A percentile compares a stretch with the other conserved stretches of the same genome.
Evolutionary conservation across 129 eudicot genomes (phyloP).

Genomic region (Tagetes patula): DNA sequence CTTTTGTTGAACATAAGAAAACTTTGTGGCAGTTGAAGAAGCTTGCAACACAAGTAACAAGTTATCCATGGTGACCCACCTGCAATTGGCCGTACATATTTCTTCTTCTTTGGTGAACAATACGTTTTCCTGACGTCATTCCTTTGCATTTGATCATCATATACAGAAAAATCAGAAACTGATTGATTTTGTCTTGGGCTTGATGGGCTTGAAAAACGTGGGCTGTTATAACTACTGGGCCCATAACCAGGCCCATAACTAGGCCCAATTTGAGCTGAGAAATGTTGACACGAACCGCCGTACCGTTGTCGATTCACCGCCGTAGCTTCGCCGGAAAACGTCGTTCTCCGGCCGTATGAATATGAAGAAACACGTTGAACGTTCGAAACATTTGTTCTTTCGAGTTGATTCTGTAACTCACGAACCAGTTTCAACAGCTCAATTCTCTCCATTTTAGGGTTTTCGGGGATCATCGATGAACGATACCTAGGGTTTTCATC

Average conservation of each 20-base stretch:
- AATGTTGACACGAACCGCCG: conserved; percentile 48
- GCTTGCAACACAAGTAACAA: conserved; percentile 58
- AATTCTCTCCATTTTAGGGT: conserved; percentile 44
- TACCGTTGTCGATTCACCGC: conserved; percentile 39
- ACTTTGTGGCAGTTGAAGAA: conserved; percentile 75
- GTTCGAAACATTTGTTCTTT: conserved; percentile 39
- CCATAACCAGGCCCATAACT: conserved; percentile 1
- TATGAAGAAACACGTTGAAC: conserved; percentile 29
- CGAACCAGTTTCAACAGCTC: conserved; percentile 62
- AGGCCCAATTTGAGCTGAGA: conserved; percentile 51
- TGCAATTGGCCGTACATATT: conserved; percentile 61
- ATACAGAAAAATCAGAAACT: conserved; percentile 39
- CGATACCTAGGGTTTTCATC: conserved; percentile 26
- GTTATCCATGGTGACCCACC: conserved; percentile 73
- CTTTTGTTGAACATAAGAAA: conserved; percentile 59
- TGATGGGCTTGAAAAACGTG: conserved; percentile 35
- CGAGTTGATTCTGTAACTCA: conserved; percentile 67
- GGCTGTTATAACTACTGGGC: conserved; percentile 36
- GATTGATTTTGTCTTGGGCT: conserved; percentile 34
- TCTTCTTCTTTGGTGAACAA: conserved; percentile 40
- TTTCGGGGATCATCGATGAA: conserved; percentile 34
- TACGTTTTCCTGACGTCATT: conserved; percentile 13
- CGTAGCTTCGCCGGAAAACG: conserved; percentile 63
- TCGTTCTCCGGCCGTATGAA: conserved; percentile 42
- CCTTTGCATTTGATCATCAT: conserved; percentile 33